A percentile compares a stretch with the other conserved stretches of the same genome.
Evolutionary conservation across 108 stramenopile species (phyloP).

Genomic region (Nitzschia sp.): DNA sequence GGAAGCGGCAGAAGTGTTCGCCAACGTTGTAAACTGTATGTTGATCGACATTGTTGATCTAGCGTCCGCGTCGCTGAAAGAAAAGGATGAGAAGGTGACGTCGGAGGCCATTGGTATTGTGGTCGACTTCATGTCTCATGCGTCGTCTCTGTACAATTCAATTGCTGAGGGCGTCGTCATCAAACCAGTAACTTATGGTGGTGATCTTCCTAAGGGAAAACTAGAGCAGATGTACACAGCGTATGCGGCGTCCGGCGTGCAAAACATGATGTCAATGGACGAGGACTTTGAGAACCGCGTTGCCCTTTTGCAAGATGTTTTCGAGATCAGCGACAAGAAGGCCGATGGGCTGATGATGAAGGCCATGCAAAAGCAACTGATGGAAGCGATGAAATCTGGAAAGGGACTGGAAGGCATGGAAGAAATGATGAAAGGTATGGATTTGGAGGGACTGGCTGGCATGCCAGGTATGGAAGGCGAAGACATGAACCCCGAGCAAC

Average conservation of each 20-base stretch:
- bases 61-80: conserved; percentile 76
- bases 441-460: conserved; percentile 39
- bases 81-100: conserved; percentile 68
- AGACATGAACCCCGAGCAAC: conserved; percentile 64
- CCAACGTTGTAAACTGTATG: conserved; percentile 89
- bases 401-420: conserved; percentile 80
- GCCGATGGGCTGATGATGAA: conserved; percentile 87
- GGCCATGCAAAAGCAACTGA: conserved; percentile 85
- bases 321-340: conserved; percentile 78
- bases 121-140: conserved; percentile 87
- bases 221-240: conserved; percentile 83
- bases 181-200: conserved; percentile 84
- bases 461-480: conserved; percentile 38
- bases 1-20: conserved; percentile 81
- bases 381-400: conserved; percentile 82
- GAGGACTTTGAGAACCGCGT: conserved; percentile 66
- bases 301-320: conserved; percentile 71
- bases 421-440: conserved; percentile 81
- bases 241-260: conserved; percentile 74
- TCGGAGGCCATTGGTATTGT: conserved; percentile 80
- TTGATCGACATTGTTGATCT: conserved; percentile 88
- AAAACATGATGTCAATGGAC: conserved; percentile 34
- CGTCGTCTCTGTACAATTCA: conserved; percentile 76
- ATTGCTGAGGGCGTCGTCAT: conserved; percentile 79
- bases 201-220: conserved; percentile 68